A percentile compares a stretch with the other conserved stretches of the same genome.
Conservation (phyloP, 192 early-diverging fungal species). For the Pilobolus umbonatus region DNA sequence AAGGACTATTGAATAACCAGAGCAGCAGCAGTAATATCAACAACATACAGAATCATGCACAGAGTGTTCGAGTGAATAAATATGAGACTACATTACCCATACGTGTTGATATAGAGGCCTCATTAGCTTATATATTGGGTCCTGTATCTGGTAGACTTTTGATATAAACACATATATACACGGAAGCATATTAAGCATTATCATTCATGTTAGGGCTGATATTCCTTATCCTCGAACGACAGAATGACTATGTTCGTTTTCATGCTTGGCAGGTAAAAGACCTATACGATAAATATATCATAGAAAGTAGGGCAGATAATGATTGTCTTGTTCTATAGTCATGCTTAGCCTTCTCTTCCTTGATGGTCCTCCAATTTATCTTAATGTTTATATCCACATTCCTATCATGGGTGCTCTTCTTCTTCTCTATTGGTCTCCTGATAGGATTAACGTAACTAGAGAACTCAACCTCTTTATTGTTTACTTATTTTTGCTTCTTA, state of each 20-base stretch:
- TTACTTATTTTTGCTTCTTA: not conserved
- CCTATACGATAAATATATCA: not conserved
- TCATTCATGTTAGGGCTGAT: conserved; percentile 44
- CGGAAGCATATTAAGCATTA: not conserved
- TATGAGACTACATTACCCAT: conserved; percentile 69
- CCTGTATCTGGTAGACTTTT: conserved; percentile 39
- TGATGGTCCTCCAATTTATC: conserved; percentile 41
- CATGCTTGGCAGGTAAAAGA: conserved; percentile 59
- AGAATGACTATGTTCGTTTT: conserved; percentile 71
- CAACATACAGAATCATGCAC: conserved; percentile 5
- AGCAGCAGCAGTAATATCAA: conserved; percentile 24
- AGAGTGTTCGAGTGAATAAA: conserved; percentile 62
- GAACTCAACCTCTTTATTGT: not conserved
- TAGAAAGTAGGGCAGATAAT: too few relatives aligned
- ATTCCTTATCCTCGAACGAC: conserved; percentile 68
- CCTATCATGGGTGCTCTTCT: conserved; percentile 44
- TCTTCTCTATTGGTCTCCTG: conserved; percentile 33
- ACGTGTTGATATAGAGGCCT: conserved; percentile 72
- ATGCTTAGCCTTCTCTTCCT: conserved; percentile 22
- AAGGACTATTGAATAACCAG: conserved; percentile 20
- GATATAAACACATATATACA: conserved; percentile 1
- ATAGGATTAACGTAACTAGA: conserved; percentile 41
- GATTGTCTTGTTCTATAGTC: conserved; percentile 20
- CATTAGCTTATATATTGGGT: conserved; percentile 61
- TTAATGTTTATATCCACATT: conserved; percentile 41